Evolutionary conservation across 2,329 filamentous ascomycete genomes (phyloP).

Genomic region (Cordyceps sp.): DNA sequence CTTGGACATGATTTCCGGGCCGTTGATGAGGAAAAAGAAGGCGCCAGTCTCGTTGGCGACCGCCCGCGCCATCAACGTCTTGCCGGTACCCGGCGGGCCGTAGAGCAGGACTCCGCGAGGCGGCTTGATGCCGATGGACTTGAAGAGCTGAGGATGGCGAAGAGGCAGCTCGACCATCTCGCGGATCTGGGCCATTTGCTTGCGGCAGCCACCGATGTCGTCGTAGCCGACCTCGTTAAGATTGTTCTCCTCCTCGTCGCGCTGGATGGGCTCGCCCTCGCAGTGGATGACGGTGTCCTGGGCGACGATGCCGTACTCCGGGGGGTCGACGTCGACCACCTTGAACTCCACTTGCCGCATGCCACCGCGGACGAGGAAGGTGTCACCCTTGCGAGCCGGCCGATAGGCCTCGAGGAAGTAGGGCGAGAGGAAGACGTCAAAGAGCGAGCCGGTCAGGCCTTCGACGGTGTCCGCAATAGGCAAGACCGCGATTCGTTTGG

Average conservation of each 20-base stretch:
- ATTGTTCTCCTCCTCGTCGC: constrained; percentile 98
- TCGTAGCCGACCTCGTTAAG: constrained; percentile 98
- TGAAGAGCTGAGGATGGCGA: constrained; percentile 96
- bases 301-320: constrained; percentile 96
- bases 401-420: constrained; percentile 99
- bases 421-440: constrained; percentile 96
- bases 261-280: constrained; percentile 74
- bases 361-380: constrained; percentile 92
- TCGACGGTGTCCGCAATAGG: constrained; percentile 97
- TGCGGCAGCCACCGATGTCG: constrained; percentile 96
- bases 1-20: constrained; percentile 99
- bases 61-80: constrained; percentile 96
- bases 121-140: constrained; percentile 99
- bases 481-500: constrained; percentile 96
- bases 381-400: constrained; percentile 89
- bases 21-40: constrained; percentile 99
- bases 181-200: constrained; percentile 99
- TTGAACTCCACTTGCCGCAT: constrained; percentile 99
- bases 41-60: constrained; percentile 98
- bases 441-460: constrained; percentile 91
- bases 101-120: constrained; percentile 94
- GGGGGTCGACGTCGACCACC: constrained; percentile 95
- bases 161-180: constrained; percentile 96
- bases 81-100: constrained; percentile 96
- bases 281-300: constrained; percentile 99